These are phyloP conservation scores for Epichloe hybrida DNA, from an alignment of 2,329 filamentous ascomycete genomes.

Conservation along the genomic window DNA sequence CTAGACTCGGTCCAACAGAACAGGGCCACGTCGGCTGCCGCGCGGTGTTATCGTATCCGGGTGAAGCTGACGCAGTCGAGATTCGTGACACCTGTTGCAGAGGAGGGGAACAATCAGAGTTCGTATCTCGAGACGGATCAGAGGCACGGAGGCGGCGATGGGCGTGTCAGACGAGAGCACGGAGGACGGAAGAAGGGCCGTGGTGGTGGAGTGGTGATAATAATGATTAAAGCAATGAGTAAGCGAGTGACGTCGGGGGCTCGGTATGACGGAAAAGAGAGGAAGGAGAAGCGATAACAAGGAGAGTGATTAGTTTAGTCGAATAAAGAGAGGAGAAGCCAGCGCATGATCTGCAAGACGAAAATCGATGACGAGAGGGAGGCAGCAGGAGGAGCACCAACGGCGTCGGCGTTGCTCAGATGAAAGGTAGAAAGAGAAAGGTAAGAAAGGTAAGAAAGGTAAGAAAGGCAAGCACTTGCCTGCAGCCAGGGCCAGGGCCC, in stretches of 20 bases:
- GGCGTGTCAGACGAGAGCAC: not conserved
- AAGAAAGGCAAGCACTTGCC: no score
- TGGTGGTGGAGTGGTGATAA: not conserved
- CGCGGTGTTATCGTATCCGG: not conserved
- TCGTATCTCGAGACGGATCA: not conserved
- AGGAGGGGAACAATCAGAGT: not conserved
- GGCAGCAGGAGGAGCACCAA: not conserved
- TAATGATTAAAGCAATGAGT: not conserved
- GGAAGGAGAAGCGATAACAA: not conserved
- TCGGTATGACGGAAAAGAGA: not conserved
- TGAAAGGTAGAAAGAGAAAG: no score
- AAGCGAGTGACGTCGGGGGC: conserved; percentile 1
- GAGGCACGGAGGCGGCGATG: not conserved
- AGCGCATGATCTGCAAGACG: conserved; percentile 1
- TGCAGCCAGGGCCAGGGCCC: no score
- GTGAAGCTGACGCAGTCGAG: not conserved
- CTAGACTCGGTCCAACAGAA: no score
- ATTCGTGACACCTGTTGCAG: not conserved
- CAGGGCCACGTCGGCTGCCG: no score
- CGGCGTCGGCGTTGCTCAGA: no score
- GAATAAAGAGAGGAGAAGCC: conserved; percentile 1
- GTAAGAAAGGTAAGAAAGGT: no score
- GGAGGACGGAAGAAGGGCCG: not conserved
- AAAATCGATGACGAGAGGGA: conserved; percentile 5
- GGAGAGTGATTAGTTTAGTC: not conserved